Percentiles rank a stretch among this genome's conserved stretches.
phyloP scores from a whole-genome alignment of 1,139 yeast species.

The Candida sp. region DNA sequence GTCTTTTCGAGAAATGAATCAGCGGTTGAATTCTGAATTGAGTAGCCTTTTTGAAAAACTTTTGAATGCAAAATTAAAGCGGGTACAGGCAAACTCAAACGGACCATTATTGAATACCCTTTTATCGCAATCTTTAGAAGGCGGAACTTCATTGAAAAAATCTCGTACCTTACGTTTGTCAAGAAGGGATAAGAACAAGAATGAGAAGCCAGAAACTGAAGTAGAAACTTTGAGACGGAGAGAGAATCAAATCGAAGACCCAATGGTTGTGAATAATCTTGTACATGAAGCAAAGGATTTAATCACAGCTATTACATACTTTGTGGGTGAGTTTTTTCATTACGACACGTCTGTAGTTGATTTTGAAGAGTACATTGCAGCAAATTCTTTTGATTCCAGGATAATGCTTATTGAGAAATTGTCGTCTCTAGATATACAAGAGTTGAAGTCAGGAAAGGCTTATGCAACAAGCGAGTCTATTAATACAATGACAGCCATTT shows the following conservation, averaged over 20 bases:
- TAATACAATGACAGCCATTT: slow-evolving; percentile 49
- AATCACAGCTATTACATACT: slow-evolving; percentile 55
- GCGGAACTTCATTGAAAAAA: slow-evolving; percentile 19
- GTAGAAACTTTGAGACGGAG: slow-evolving; percentile 6
- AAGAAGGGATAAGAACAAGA: slow-evolving; percentile 14
- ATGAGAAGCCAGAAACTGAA: slow-evolving; percentile 4
- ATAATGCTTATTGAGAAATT: slow-evolving; percentile 22
- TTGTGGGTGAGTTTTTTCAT: slow-evolving; percentile 65
- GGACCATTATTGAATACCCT: slow-evolving; percentile 5
- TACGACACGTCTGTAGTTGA: slow-evolving; percentile 45
- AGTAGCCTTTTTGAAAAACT: slow-evolving; percentile 27
- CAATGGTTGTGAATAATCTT: slow-evolving; percentile 39
- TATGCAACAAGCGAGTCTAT: slow-evolving; percentile 51
- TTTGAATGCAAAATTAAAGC: slow-evolving; percentile 21
- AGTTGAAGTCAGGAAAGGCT: slow-evolving; percentile 18
- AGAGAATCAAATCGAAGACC: slow-evolving; percentile 30
- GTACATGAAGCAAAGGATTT: slow-evolving; percentile 33
- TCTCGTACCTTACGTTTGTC: slow-evolving; percentile 33
- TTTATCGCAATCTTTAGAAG: slow-evolving; percentile 11
- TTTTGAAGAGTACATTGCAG: slow-evolving; percentile 47
- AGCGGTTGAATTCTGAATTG: slow-evolving; percentile 20
- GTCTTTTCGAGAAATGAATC: slow-evolving; percentile 27
- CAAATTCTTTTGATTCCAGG: slow-evolving; percentile 34
- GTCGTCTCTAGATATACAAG: slow-evolving; percentile 16
- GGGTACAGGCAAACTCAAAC: slow-evolving; percentile 7